Percentiles rank a stretch among this genome's conserved stretches.
Evolutionary conservation across 2,329 filamentous ascomycete species (phyloP).

Genomic region (Arthrobotrys musiformis): DNA sequence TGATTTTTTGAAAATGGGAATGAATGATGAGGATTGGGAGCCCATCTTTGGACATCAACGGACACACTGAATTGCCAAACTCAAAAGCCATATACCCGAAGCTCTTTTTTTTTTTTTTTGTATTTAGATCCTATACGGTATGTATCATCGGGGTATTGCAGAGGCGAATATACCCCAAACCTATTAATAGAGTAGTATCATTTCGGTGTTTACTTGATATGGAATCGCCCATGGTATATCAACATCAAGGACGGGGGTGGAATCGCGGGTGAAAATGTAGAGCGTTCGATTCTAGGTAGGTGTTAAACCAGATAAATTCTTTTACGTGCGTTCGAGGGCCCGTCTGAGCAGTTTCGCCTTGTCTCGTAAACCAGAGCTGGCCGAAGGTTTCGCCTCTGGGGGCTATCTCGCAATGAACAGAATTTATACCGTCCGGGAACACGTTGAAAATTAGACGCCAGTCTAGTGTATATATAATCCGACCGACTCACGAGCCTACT

Average conservation of each 20-base stretch:
- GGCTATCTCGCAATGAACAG: not conserved
- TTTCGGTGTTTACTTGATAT: not conserved
- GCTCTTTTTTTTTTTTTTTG: not conserved
- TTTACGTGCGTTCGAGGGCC: no score
- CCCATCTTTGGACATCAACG: slow-evolving; percentile 46
- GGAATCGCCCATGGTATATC: not conserved
- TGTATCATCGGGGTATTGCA: not conserved
- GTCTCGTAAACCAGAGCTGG: not conserved
- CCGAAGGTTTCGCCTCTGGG: not conserved
- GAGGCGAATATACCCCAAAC: not conserved
- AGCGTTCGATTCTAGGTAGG: no score
- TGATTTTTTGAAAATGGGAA: slow-evolving; percentile 48
- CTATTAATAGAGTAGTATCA: slow-evolving; percentile 7
- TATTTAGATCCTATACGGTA: not conserved
- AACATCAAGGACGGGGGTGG: not conserved
- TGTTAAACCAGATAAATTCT: no score
- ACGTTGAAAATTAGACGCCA: not conserved
- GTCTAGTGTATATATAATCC: not conserved
- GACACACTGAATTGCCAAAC: slow-evolving; percentile 9
- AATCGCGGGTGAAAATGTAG: no score
- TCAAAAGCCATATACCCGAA: not conserved
- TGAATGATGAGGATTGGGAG: slow-evolving; percentile 55
- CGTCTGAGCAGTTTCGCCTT: no score
- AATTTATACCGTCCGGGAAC: not conserved
- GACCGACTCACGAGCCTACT: not conserved